These are phyloP conservation scores for Acacia concinna DNA, from an alignment of 331 rosid species.

Conservation along the genomic window DNA sequence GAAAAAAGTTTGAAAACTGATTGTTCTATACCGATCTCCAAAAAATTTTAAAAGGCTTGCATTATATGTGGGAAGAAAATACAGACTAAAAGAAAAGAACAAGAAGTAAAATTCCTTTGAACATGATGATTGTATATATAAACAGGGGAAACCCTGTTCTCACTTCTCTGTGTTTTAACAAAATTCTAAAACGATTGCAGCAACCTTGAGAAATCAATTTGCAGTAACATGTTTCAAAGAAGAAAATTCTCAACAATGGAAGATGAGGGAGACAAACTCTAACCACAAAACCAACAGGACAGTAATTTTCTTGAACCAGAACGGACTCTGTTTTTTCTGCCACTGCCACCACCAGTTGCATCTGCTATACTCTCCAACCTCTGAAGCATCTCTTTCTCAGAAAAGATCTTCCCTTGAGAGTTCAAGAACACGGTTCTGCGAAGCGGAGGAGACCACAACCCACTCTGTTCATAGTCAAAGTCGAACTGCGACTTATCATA, in stretches of 20 bases:
- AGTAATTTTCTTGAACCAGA: conserved; percentile 38
- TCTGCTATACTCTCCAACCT: conserved; percentile 39
- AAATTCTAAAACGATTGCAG: neutral
- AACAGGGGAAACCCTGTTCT: neutral
- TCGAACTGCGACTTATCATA: conserved; percentile 56
- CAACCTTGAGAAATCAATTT: conserved; percentile 3
- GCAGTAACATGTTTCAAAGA: conserved; percentile 24
- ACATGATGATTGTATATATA: conserved; percentile 9
- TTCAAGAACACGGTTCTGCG: conserved; percentile 58
- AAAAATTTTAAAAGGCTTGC: conserved; percentile 7
- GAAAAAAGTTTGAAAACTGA: conserved; percentile 3
- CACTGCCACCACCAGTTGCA: conserved; percentile 16
- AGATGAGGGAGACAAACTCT: neutral
- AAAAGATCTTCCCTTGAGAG: conserved; percentile 58
- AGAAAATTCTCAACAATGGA: neutral
- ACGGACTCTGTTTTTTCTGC: conserved; percentile 33
- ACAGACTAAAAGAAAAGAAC: conserved; percentile 13
- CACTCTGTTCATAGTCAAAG: conserved; percentile 78
- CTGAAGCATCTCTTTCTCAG: conserved; percentile 52
- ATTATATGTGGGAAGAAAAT: conserved; percentile 12
- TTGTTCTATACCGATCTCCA: conserved; percentile 3
- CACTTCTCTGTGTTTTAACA: neutral
- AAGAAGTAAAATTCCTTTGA: conserved; percentile 22
- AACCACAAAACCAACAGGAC: conserved; percentile 16
- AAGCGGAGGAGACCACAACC: conserved; percentile 84